Evolutionary conservation across 2,329 filamentous ascomycete species (phyloP).

Genomic region (Neodidymelliopsis sp.): DNA sequence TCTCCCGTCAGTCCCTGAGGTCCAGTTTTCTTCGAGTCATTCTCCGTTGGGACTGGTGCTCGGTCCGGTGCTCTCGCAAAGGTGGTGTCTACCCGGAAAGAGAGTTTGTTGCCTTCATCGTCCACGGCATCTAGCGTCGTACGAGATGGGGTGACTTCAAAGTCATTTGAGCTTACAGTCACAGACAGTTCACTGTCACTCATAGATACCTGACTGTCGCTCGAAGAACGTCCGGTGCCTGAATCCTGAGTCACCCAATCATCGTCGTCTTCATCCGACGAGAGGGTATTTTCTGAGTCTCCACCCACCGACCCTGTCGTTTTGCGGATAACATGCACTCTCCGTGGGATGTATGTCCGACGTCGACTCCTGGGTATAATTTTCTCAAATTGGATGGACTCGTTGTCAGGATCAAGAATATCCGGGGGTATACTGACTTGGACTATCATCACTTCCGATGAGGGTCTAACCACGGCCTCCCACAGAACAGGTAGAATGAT

Average conservation of each 20-base stretch:
- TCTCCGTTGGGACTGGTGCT: not conserved
- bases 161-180: not conserved
- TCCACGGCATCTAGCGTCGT: constrained; percentile 23
- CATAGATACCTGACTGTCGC: too few species aligned
- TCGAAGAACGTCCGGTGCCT: too few species aligned
- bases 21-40: not conserved
- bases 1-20: constrained; percentile 9
- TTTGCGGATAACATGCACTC: not conserved
- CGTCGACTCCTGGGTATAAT: too few species aligned
- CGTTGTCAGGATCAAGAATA: not conserved
- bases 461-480: constrained; percentile 21
- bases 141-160: not conserved
- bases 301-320: not conserved
- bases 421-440: constrained; percentile 11
- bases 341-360: not conserved
- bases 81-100: constrained; percentile 28
- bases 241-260: too few species aligned
- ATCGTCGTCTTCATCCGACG: not conserved
- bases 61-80: not conserved
- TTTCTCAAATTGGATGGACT: not conserved
- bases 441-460: constrained; percentile 6
- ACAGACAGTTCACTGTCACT: constrained; percentile 9
- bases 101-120: constrained; percentile 33
- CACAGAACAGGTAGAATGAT: constrained; percentile 32
- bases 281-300: not conserved